Evolutionary conservation across 2,329 filamentous ascomycete species (phyloP).

Genomic region (Lachnellula hyalina): DNA sequence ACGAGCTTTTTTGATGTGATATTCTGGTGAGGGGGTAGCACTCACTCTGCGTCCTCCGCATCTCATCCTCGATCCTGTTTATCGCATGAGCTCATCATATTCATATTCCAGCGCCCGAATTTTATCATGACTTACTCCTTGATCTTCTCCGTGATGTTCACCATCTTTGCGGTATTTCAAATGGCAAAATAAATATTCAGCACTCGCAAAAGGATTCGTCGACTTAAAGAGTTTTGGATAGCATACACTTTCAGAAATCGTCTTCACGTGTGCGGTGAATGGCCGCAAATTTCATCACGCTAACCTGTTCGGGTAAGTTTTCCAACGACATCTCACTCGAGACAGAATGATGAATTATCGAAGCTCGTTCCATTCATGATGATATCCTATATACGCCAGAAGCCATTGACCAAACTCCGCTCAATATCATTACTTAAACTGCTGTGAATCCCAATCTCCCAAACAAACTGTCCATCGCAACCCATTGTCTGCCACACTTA

Average conservation of each 20-base stretch:
- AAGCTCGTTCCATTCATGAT: slow-evolving; percentile 18
- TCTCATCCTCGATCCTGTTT: slow-evolving; percentile 97
- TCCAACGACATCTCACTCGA: not conserved
- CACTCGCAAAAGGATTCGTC: not conserved
- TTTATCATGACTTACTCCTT: slow-evolving; percentile 68
- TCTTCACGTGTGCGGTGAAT: slow-evolving; percentile 5
- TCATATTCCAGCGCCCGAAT: slow-evolving; percentile 3
- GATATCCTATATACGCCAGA: slow-evolving; percentile 21
- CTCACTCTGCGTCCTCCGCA: slow-evolving; percentile 97
- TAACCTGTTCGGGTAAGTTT: not conserved
- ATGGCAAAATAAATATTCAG: not conserved
- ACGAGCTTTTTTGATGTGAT: slow-evolving; percentile 13
- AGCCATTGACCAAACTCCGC: slow-evolving; percentile 8
- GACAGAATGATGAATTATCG: not conserved
- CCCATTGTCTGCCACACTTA: slow-evolving; percentile 88
- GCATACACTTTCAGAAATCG: not conserved
- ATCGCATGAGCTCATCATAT: slow-evolving; percentile 6
- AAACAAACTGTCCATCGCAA: slow-evolving; percentile 88
- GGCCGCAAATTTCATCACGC: slow-evolving; percentile 6
- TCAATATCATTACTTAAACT: slow-evolving; percentile 10
- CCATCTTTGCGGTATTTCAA: slow-evolving; percentile 57
- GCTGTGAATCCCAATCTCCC: slow-evolving; percentile 53
- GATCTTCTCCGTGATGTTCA: slow-evolving; percentile 99
- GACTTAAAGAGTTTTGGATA: not conserved
- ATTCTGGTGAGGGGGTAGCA: slow-evolving; percentile 1